These are phyloP conservation scores for Ogataea kodamae DNA, from an alignment of 805 yeast species.

Conservation along the genomic window DNA sequence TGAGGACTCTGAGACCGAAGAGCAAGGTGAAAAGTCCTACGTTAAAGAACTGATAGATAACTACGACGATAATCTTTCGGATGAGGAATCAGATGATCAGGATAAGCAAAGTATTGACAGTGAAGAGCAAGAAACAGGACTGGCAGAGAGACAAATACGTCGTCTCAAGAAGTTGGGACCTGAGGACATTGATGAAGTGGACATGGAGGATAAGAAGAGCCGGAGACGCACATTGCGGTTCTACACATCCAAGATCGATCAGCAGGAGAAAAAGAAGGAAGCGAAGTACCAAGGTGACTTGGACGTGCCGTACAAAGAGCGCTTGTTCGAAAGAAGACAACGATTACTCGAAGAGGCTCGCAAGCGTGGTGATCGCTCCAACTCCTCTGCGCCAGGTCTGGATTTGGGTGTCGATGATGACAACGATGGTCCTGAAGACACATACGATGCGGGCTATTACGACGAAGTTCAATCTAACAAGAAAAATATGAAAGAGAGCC, in stretches of 20 bases:
- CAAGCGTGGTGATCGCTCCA: slow-evolving; percentile 64
- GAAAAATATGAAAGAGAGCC: slow-evolving; percentile 45
- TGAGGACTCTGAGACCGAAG: slow-evolving; percentile 36
- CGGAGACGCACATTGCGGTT: slow-evolving; percentile 83
- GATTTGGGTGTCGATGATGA: slow-evolving; percentile 52
- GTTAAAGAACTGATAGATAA: slow-evolving; percentile 27
- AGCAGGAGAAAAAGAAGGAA: slow-evolving; percentile 60
- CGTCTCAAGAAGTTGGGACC: slow-evolving; percentile 42
- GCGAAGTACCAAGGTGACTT: slow-evolving; percentile 74
- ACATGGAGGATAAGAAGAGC: slow-evolving; percentile 77
- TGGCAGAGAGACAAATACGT: slow-evolving; percentile 51
- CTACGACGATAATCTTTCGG: slow-evolving; percentile 16
- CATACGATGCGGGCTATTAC: slow-evolving; percentile 54
- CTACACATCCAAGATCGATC: slow-evolving; percentile 96
- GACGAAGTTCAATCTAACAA: slow-evolving; percentile 48
- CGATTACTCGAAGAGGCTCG: slow-evolving; percentile 85
- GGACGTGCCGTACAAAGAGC: slow-evolving; percentile 88
- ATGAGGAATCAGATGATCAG: slow-evolving; percentile 27
- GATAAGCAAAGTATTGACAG: slow-evolving; percentile 18
- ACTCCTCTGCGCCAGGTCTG: slow-evolving; percentile 43
- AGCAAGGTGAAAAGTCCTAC: slow-evolving; percentile 16
- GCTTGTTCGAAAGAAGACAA: slow-evolving; percentile 86
- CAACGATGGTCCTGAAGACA: slow-evolving; percentile 41
- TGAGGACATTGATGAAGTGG: slow-evolving; percentile 71
- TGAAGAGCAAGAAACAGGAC: slow-evolving; percentile 46